These are phyloP conservation scores for Epichloe bromicola DNA, from an alignment of 2,329 filamentous ascomycete species.

Conservation along the genomic window DNA sequence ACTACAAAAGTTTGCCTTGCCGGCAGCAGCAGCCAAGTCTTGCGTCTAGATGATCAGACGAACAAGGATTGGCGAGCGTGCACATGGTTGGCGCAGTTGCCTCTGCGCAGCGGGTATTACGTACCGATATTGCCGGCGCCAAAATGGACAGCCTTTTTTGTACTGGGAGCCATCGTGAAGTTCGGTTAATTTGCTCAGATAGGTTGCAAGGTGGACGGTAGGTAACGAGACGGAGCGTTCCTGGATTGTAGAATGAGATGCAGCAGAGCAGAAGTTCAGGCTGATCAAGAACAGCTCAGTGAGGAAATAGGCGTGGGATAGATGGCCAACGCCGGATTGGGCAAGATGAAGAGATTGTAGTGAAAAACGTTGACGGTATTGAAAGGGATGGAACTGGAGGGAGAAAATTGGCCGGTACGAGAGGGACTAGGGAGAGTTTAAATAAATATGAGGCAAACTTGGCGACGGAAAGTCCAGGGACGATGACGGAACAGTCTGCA, in stretches of 20 bases:
- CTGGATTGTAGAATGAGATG: not conserved
- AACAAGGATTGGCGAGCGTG: not conserved
- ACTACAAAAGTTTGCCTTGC: conserved; percentile 2
- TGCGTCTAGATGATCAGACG: no score
- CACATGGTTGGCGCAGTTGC: not conserved
- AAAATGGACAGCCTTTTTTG: conserved; percentile 70
- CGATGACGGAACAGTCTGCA: conserved; percentile 3
- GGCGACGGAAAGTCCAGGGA: not conserved
- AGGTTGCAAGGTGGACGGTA: not conserved
- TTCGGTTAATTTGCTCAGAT: not conserved
- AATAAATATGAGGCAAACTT: not conserved
- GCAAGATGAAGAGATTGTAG: no score
- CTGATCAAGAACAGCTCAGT: no score
- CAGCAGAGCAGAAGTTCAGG: no score
- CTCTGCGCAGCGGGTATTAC: conserved; percentile 10
- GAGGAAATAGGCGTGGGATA: not conserved
- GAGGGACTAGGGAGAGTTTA: not conserved
- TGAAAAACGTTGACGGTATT: not conserved
- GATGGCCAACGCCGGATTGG: not conserved
- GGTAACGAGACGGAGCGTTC: not conserved
- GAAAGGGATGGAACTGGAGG: not conserved
- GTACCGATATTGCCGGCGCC: conserved; percentile 73
- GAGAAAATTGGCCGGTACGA: not conserved
- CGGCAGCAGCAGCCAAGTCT: no score
- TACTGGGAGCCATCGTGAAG: conserved; percentile 24